These are phyloP conservation scores for Termitomyces sp. DNA, from an alignment of 768 basidiomycete species.

Conservation along the genomic window DNA sequence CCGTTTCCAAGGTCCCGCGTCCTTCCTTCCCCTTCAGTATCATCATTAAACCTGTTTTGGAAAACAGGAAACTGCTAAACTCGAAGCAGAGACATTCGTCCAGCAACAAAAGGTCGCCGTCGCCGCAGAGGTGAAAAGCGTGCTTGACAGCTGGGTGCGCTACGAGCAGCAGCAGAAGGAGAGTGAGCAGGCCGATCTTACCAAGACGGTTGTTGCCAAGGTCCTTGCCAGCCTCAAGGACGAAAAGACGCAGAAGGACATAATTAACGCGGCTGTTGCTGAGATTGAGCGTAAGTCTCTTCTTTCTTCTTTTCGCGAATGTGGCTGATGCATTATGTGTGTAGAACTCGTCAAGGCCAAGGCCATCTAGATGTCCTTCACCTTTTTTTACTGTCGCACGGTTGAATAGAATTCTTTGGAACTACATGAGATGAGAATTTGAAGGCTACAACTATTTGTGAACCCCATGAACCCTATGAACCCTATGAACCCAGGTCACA, in stretches of 20 bases:
- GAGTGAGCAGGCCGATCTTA: constrained; percentile 90
- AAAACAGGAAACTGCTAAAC: constrained; percentile 78
- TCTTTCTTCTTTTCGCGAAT: neutral
- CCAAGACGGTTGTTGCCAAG: constrained; percentile 82
- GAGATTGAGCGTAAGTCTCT: constrained; percentile 87
- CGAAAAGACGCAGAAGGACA: constrained; percentile 85
- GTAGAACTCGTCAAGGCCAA: constrained; percentile 89
- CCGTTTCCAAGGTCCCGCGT: constrained; percentile 75
- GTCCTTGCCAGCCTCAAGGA: constrained; percentile 81
- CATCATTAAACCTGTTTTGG: neutral
- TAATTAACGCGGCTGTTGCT: constrained; percentile 70
- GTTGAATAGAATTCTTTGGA: constrained; percentile 5
- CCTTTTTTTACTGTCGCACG: neutral
- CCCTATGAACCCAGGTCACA: too few species aligned
- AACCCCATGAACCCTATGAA: too few species aligned
- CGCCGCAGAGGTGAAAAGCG: constrained; percentile 85
- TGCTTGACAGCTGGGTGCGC: constrained; percentile 97
- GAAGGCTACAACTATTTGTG: too few species aligned
- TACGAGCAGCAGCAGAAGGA: constrained; percentile 97
- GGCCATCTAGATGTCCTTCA: constrained; percentile 57
- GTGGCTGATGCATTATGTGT: neutral
- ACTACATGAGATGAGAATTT: neutral
- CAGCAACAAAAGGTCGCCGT: constrained; percentile 86
- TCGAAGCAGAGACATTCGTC: constrained; percentile 87
- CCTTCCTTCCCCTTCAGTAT: neutral